Conservation (phyloP, 495 filamentous ascomycete species). For the Neurospora discreta region DNA sequence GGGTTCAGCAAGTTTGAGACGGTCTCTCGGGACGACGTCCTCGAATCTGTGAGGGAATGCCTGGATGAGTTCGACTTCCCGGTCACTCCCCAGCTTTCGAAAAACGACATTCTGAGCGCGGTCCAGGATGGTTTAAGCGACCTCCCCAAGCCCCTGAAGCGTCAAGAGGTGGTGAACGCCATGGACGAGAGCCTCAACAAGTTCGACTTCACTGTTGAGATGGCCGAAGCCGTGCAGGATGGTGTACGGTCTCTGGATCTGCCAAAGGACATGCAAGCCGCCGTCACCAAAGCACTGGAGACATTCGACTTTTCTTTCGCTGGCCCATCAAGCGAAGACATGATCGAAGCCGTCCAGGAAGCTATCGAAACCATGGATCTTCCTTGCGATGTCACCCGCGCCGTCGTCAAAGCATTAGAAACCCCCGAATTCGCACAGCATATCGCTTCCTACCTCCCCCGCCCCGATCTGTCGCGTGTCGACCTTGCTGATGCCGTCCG, state of each 20-base stretch:
- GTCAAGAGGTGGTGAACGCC: slow-evolving; percentile 32
- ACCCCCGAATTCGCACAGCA: slow-evolving; percentile 14
- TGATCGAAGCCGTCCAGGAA: slow-evolving; percentile 16
- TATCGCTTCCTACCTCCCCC: slow-evolving; percentile 8
- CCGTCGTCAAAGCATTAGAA: slow-evolving; percentile 10
- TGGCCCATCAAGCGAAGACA: not conserved
- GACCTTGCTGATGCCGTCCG: slow-evolving; percentile 21
- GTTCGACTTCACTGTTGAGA: slow-evolving; percentile 29
- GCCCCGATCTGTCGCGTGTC: slow-evolving; percentile 13
- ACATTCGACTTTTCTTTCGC: slow-evolving; percentile 12
- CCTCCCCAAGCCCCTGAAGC: slow-evolving; percentile 28
- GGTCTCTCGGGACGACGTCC: slow-evolving; percentile 69
- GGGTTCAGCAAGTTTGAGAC: slow-evolving; percentile 64
- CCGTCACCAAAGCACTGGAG: slow-evolving; percentile 11
- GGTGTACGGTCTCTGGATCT: slow-evolving; percentile 16
- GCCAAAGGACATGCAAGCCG: slow-evolving; percentile 8
- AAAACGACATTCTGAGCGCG: slow-evolving; percentile 43
- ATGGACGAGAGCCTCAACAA: slow-evolving; percentile 31
- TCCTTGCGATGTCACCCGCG: slow-evolving; percentile 3
- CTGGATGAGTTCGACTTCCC: slow-evolving; percentile 64
- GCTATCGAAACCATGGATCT: slow-evolving; percentile 11
- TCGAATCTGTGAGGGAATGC: slow-evolving; percentile 64
- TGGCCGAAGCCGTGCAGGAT: slow-evolving; percentile 18
- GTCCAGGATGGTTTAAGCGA: slow-evolving; percentile 42
- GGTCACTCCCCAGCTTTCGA: slow-evolving; percentile 36